Percentiles rank a stretch among this genome's conserved stretches.
These are phyloP conservation scores for Sambucus nigra DNA, from an alignment of 129 eudicot genomes.

Conservation along the genomic window DNA sequence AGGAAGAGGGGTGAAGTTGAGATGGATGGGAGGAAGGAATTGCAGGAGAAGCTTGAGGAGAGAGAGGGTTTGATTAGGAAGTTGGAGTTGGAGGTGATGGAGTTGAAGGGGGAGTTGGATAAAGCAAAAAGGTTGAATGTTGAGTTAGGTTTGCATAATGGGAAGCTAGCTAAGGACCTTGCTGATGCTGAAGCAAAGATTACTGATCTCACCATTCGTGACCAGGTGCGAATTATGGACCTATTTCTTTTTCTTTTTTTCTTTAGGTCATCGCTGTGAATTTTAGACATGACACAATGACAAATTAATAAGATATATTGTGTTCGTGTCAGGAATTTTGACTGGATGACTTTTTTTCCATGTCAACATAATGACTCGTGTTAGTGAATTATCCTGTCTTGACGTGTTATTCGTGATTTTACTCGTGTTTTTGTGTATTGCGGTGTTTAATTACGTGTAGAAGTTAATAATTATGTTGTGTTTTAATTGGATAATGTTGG, in stretches of 20 bases:
- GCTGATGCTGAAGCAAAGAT: slow-evolving; percentile 13
- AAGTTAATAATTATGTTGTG: too few relatives aligned
- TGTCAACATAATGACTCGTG: too few relatives aligned
- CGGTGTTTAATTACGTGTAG: background rate
- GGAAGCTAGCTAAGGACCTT: slow-evolving; percentile 16
- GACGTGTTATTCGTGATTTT: too few relatives aligned
- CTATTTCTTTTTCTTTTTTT: background rate
- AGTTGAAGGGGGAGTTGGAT: slow-evolving; percentile 12
- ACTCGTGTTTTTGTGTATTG: too few relatives aligned
- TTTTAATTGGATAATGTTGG: too few relatives aligned
- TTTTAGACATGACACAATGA: too few relatives aligned
- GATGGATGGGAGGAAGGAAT: slow-evolving; percentile 1
- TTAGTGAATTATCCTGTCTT: too few relatives aligned
- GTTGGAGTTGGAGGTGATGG: slow-evolving; percentile 13
- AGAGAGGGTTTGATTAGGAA: slow-evolving; percentile 7
- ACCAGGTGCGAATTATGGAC: slow-evolving; percentile 13
- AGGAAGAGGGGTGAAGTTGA: slow-evolving; percentile 10
- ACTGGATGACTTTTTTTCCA: too few relatives aligned
- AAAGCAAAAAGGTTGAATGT: slow-evolving; percentile 7
- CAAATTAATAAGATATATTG: too few relatives aligned
- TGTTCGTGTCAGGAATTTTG: too few relatives aligned
- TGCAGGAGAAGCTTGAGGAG: slow-evolving; percentile 8
- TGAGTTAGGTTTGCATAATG: slow-evolving; percentile 15
- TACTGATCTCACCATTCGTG: slow-evolving; percentile 4
- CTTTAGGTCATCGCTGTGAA: too few relatives aligned